Conservation (phyloP, 164 flowering plant genomes). For the Amborella trichopoda region DNA sequence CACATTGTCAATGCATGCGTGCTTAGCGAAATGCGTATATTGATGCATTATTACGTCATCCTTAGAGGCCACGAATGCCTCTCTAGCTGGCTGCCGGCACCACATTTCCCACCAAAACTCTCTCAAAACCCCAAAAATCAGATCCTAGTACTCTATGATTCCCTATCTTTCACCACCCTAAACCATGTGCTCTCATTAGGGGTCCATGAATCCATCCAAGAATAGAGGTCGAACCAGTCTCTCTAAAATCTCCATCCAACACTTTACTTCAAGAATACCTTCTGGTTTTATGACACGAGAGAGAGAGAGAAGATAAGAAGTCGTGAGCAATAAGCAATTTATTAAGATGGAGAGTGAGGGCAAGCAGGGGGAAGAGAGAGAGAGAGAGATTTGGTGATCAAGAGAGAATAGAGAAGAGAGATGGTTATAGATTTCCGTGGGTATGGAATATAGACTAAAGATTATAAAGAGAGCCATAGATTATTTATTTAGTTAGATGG, state of each 20-base stretch:
- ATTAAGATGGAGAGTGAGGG: too few species aligned
- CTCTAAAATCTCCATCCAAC: constrained; percentile 90
- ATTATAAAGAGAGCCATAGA: too few species aligned
- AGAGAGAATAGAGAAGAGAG: too few species aligned
- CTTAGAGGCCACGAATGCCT: constrained; percentile 42
- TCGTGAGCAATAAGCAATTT: too few species aligned
- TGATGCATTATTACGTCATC: constrained; percentile 35
- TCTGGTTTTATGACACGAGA: too few species aligned
- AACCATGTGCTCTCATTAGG: constrained; percentile 81
- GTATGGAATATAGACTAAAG: too few species aligned
- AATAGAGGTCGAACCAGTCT: constrained; percentile 86
- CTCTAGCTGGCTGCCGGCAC: constrained; percentile 83
- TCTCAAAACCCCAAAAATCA: constrained; percentile 55
- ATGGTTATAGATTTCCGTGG: too few species aligned
- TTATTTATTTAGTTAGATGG: too few species aligned
- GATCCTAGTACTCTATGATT: constrained; percentile 70
- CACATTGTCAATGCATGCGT: constrained; percentile 57
- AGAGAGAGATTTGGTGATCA: too few species aligned
- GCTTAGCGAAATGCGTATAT: constrained; percentile 51
- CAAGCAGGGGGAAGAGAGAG: too few species aligned
- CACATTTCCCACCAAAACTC: constrained; percentile 98
- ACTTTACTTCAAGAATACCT: constrained; percentile 96
- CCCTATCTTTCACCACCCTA: constrained; percentile 49
- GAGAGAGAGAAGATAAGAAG: too few species aligned
- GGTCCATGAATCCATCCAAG: too few species aligned